phyloP scores from a whole-genome alignment of 345 rosid genomes.

The Gossypium longicalyx region DNA sequence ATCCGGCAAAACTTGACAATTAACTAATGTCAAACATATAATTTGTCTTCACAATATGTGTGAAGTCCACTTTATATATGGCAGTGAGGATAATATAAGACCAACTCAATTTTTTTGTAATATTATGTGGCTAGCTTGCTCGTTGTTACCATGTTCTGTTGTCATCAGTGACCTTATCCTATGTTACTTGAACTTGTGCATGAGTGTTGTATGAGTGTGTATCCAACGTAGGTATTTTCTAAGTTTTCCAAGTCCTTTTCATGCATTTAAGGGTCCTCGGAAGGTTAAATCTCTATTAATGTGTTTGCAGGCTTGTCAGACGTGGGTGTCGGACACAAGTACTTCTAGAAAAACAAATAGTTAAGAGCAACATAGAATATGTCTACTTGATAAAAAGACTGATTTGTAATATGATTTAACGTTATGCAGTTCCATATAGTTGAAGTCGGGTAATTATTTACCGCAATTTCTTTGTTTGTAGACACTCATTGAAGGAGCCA shows the following conservation, averaged over 20 bases:
- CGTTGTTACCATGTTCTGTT: neutral
- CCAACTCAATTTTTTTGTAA: neutral
- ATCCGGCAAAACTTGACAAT: neutral
- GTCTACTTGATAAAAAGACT: neutral
- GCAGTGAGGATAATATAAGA: neutral
- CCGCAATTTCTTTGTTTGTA: constrained; percentile 30
- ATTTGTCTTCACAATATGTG: neutral
- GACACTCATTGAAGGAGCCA: constrained; percentile 87
- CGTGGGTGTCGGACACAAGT: neutral
- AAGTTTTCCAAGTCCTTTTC: neutral
- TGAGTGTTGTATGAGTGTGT: neutral
- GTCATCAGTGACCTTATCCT: neutral
- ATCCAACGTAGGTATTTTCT: neutral
- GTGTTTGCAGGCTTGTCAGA: neutral
- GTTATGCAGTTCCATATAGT: constrained; percentile 1
- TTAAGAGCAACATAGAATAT: neutral
- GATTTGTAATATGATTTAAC: neutral
- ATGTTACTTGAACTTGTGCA: neutral
- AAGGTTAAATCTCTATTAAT: neutral
- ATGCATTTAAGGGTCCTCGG: neutral
- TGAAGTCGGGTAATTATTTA: neutral
- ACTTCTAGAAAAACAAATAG: neutral
- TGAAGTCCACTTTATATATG: neutral
- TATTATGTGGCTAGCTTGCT: neutral
- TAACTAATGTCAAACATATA: neutral